A percentile compares a stretch with the other conserved stretches of the same genome.
Conservation (phyloP, 208 protist species). For the Spongospora subterranea region DNA sequence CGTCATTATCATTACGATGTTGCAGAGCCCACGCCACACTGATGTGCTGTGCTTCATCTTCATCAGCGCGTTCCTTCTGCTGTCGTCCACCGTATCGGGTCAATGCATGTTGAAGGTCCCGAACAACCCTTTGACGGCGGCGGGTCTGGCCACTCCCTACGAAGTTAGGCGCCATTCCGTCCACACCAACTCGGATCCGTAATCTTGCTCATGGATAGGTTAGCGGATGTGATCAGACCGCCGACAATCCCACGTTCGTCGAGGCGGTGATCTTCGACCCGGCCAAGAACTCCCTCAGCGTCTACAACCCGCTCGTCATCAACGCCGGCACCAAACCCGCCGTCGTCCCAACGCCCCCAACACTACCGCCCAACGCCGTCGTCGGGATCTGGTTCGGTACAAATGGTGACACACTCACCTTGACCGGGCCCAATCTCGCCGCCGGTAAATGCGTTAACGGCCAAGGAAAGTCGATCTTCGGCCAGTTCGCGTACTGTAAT, state of each 20-base stretch:
- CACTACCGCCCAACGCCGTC: slow-evolving; percentile 10
- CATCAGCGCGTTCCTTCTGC: too few relatives aligned
- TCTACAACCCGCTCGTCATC: slow-evolving; percentile 30
- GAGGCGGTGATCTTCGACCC: slow-evolving; percentile 43
- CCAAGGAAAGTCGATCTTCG: slow-evolving; percentile 10
- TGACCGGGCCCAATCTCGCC: slow-evolving; percentile 1
- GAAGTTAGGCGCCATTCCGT: not conserved
- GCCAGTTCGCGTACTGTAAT: slow-evolving; percentile 55
- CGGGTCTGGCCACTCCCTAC: slow-evolving; percentile 31
- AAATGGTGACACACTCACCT: slow-evolving; percentile 5
- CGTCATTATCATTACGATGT: too few relatives aligned
- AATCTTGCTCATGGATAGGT: not conserved
- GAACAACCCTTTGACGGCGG: not conserved
- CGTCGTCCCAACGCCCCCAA: not conserved
- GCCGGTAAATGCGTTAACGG: slow-evolving; percentile 56
- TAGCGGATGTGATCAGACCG: slow-evolving; percentile 27
- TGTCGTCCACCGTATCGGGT: not conserved
- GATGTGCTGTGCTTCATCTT: too few relatives aligned
- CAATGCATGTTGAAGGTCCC: slow-evolving; percentile 18
- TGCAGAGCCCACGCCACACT: too few relatives aligned
- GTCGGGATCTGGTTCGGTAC: slow-evolving; percentile 54
- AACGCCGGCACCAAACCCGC: slow-evolving; percentile 12
- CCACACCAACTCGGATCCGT: not conserved
- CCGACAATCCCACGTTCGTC: slow-evolving; percentile 27
- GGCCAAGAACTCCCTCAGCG: not conserved